A percentile compares a stretch with the other conserved stretches of the same genome.
These are phyloP conservation scores for Podospora sp. DNA, from an alignment of 495 filamentous ascomycete genomes.

Conservation along the genomic window DNA sequence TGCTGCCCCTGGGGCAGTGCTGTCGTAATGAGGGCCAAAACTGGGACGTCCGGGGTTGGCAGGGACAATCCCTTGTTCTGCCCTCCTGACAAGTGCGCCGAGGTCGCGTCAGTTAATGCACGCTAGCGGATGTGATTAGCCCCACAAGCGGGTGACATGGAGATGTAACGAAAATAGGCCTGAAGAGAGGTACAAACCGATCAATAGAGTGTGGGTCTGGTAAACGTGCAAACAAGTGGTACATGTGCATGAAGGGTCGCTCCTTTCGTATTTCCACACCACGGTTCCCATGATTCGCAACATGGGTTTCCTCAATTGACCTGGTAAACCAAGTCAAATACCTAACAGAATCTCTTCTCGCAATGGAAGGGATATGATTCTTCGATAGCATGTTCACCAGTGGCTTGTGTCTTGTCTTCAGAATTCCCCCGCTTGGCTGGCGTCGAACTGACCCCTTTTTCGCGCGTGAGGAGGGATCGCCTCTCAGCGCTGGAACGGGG, in stretches of 20 bases:
- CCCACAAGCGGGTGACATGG: background rate
- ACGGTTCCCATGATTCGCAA: background rate
- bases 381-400: background rate
- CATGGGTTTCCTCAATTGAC: background rate
- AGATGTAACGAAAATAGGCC: background rate
- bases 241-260: background rate
- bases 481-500: background rate
- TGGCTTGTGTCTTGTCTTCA: background rate
- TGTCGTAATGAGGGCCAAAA: slow-evolving; percentile 15
- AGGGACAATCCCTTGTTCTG: slow-evolving; percentile 11
- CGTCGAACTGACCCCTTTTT: slow-evolving; percentile 1
- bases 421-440: background rate
- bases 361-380: background rate
- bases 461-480: slow-evolving; percentile 4
- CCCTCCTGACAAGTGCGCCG: slow-evolving; percentile 3
- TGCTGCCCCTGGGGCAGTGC: slow-evolving; percentile 15
- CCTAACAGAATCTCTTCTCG: background rate
- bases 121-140: background rate
- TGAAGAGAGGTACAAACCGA: background rate
- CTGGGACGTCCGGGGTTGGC: slow-evolving; percentile 6
- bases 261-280: slow-evolving; percentile 8
- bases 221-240: background rate
- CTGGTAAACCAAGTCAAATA: background rate
- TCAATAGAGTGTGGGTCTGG: background rate
- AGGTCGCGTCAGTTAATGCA: slow-evolving; percentile 9